A percentile compares a stretch with the other conserved stretches of the same genome.
Conservation (phyloP, 2,329 filamentous ascomycete species). For the Fonsecaea nubica region DNA sequence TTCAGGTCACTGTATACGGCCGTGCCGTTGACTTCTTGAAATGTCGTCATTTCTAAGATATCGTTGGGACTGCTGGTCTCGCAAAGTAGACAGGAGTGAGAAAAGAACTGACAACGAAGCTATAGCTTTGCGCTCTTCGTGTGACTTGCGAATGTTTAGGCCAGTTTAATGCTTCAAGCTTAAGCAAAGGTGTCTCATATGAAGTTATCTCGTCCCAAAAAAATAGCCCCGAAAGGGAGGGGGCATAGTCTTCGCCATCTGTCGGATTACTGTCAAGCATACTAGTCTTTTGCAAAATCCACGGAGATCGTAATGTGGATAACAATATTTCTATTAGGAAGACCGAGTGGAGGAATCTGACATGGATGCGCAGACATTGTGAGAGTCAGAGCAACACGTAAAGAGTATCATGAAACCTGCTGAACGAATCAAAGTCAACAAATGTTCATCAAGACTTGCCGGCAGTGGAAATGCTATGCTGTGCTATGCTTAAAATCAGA, state of each 20-base stretch:
- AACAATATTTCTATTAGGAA: not conserved
- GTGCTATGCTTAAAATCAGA: not conserved
- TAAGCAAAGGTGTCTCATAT: not conserved
- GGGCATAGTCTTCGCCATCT: not conserved
- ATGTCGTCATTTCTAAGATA: conserved; percentile 1
- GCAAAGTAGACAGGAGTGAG: not conserved
- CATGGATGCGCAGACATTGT: not conserved
- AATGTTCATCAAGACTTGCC: not conserved
- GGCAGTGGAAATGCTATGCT: not conserved
- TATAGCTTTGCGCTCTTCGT: not conserved
- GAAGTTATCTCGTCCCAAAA: conserved; percentile 1
- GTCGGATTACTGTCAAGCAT: not conserved
- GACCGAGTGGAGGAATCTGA: not conserved
- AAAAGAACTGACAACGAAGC: not conserved
- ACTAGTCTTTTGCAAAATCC: not conserved
- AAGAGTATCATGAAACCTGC: not conserved
- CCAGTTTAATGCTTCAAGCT: not conserved
- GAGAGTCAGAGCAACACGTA: not conserved
- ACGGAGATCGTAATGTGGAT: not conserved
- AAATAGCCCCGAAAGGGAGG: not conserved
- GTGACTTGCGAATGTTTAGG: not conserved
- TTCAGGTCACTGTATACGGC: conserved; percentile 11
- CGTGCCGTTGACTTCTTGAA: conserved; percentile 5
- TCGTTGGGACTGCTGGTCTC: not conserved
- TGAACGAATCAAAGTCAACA: not conserved